Base-by-base conservation (phyloP, 192 early-diverging fungal species). In the Rhizophagus clarus region DNA sequence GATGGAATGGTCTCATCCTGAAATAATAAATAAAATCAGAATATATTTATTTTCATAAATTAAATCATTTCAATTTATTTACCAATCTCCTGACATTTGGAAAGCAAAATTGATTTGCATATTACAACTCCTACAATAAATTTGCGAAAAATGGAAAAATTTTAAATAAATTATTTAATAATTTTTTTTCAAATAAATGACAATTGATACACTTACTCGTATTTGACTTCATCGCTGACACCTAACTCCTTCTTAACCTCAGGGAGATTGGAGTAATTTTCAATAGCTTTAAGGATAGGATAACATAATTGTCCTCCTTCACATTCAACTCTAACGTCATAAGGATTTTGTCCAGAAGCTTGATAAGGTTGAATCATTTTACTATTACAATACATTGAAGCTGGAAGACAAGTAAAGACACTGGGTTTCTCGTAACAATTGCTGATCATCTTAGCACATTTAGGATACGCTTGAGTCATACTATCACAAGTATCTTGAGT, bases 291-390 rank as follows among this genome's bases (percentile, higher is more conserved):
- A 76, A 97, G 84, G 74, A 98, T 94, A 22, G 90, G 90, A 82
- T 95, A 99, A 90, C 97, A 99, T 20, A 98, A 90, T 67, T 89
- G 87, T 82, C 91, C 93, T 56, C 89, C 85, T 76, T 95, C 92
- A 85, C 97, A 98, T 61, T 93, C 89, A 61, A 88, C 87, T 70
- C 98, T 93, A 42, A 99, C 92, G 85, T 99, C 98, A 87, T 99
- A 99, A 66, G 94, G 93, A 85, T 98, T 98, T 82, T 90, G 87
- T 24, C 94, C 94, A 10, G 95, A 91, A 82, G 90, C 87, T 83
- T 94, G 92, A 88, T 94, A 97, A 4, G 93, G 92, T 31, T 81
- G 74, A 49, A 97, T 90, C 85, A 95, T 90, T 73, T 90, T 89
- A 79, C 89, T 89, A 89, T 96, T 93, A 87, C 97, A 99, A 90